phyloP scores from a whole-genome alignment of 2,329 filamentous ascomycete genomes.

The Didymella exigua region DNA sequence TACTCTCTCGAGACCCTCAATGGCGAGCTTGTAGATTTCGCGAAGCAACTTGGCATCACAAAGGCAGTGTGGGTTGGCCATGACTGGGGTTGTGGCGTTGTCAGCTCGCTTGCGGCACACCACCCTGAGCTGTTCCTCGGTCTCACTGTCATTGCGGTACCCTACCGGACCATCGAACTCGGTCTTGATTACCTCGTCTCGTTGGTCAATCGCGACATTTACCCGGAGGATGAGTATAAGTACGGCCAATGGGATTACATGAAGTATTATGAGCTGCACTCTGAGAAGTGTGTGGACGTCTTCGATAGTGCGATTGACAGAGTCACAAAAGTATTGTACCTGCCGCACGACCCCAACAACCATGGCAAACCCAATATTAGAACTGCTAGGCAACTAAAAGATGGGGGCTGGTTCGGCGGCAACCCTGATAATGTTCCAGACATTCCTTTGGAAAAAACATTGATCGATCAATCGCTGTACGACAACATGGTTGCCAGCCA shows the following conservation, averaged over 20 bases:
- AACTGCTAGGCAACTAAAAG: slow-evolving; percentile 20
- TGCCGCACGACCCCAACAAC: slow-evolving; percentile 26
- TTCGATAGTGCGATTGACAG: slow-evolving; percentile 33
- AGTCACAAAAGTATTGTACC: slow-evolving; percentile 32
- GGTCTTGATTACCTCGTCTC: slow-evolving; percentile 48
- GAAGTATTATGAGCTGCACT: slow-evolving; percentile 37
- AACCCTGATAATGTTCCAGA: slow-evolving; percentile 33
- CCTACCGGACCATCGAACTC: slow-evolving; percentile 51
- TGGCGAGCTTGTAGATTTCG: slow-evolving; percentile 45
- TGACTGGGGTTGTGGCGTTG: slow-evolving; percentile 51
- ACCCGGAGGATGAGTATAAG: slow-evolving; percentile 52
- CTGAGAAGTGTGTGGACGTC: slow-evolving; percentile 20
- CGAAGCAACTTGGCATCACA: slow-evolving; percentile 46
- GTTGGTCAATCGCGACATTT: slow-evolving; percentile 52
- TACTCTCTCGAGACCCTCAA: slow-evolving; percentile 40
- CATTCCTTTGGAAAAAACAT: slow-evolving; percentile 36
- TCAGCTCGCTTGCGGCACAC: slow-evolving; percentile 38
- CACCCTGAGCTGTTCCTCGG: slow-evolving; percentile 43
- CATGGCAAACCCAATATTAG: slow-evolving; percentile 33
- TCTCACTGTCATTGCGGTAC: slow-evolving; percentile 43
- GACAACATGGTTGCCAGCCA: slow-evolving; percentile 43
- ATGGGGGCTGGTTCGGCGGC: slow-evolving; percentile 45
- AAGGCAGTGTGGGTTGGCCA: slow-evolving; percentile 58
- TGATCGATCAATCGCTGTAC: slow-evolving; percentile 38
- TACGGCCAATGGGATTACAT: slow-evolving; percentile 48